Percentiles rank a stretch among this genome's conserved stretches.
Conservation (phyloP, 306 rosid genomes). For the Medicago arabica region DNA sequence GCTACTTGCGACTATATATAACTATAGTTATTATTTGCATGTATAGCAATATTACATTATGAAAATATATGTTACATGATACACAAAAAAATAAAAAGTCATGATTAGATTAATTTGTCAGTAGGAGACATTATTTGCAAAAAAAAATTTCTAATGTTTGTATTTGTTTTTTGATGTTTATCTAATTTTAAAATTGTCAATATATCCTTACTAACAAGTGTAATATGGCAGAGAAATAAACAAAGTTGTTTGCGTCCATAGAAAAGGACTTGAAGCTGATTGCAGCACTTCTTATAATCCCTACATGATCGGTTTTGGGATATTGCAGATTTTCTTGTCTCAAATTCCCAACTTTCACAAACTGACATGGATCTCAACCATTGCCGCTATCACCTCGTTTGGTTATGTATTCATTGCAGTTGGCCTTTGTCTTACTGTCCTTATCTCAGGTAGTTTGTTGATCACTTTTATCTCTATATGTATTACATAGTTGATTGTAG, state of each 20-base stretch:
- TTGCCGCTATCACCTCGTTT: slow-evolving; percentile 68
- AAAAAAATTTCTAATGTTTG: too few species aligned
- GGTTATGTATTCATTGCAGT: slow-evolving; percentile 60
- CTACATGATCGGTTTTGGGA: slow-evolving; percentile 60
- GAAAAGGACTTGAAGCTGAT: slow-evolving; percentile 44
- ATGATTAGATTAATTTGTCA: too few species aligned
- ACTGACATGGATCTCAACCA: slow-evolving; percentile 60
- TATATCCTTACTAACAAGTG: too few species aligned
- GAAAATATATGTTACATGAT: neutral
- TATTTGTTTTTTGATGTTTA: too few species aligned
- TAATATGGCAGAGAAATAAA: slow-evolving; percentile 51
- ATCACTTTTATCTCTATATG: neutral
- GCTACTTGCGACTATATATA: neutral
- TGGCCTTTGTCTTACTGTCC: slow-evolving; percentile 55
- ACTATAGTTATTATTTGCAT: neutral
- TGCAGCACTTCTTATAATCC: slow-evolving; percentile 68
- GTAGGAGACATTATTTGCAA: too few species aligned
- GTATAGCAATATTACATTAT: neutral
- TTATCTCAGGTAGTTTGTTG: slow-evolving; percentile 47
- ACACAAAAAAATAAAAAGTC: too few species aligned
- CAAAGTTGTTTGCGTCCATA: slow-evolving; percentile 59
- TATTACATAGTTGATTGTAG: neutral
- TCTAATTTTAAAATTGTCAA: too few species aligned
- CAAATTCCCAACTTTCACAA: slow-evolving; percentile 68
- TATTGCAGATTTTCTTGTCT: slow-evolving; percentile 56